Conservation (phyloP, 768 basidiomycete species). For the Fistulinella prunicolor region DNA sequence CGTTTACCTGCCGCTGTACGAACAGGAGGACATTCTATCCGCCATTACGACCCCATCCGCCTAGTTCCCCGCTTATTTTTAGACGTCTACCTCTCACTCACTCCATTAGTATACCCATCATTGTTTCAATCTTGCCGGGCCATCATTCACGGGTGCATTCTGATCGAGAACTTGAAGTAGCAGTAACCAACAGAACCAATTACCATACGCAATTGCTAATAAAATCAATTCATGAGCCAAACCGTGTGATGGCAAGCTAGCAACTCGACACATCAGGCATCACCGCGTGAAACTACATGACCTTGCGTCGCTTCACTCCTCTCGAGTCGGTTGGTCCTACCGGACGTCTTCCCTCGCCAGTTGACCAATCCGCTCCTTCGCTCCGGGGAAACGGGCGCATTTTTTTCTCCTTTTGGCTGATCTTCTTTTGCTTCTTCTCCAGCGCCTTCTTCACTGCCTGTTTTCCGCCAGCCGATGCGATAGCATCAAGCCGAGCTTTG, state of each 20-base stretch:
- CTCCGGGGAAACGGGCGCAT: constrained; percentile 60
- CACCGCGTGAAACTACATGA: constrained; percentile 5
- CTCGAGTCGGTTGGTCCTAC: constrained; percentile 8
- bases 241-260: neutral
- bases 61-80: constrained; percentile 17
- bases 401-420: constrained; percentile 86
- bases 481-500: constrained; percentile 75
- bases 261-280: no score
- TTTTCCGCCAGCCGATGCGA: constrained; percentile 74
- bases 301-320: constrained; percentile 24
- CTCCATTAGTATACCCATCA: constrained; percentile 28
- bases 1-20: constrained; percentile 76
- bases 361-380: constrained; percentile 10
- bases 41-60: constrained; percentile 15
- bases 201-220: constrained; percentile 27
- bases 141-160: constrained; percentile 21
- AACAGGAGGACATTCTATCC: constrained; percentile 48
- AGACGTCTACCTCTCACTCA: constrained; percentile 22
- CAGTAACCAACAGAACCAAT: constrained; percentile 27
- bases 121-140: constrained; percentile 27
- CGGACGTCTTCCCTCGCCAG: constrained; percentile 17
- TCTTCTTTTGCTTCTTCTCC: constrained; percentile 86
- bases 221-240: constrained; percentile 18
- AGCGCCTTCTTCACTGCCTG: constrained; percentile 83
- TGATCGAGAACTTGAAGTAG: constrained; percentile 26